Conservation (phyloP, 2,329 filamentous ascomycete species). For the Neopestalotiopsis clavispora region DNA sequence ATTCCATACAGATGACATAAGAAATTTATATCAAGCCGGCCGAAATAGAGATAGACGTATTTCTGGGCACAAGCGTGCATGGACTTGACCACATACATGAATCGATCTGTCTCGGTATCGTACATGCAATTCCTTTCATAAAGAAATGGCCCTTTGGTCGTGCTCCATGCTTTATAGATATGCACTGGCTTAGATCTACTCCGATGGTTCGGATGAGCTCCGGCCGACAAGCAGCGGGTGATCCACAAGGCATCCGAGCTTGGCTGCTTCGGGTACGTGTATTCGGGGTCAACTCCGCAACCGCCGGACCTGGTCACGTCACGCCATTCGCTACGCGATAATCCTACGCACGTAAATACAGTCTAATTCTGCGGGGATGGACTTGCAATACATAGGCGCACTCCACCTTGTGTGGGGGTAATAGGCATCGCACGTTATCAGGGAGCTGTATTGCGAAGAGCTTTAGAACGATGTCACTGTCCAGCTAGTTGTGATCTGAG, state of each 20-base stretch:
- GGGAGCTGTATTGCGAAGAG: not conserved
- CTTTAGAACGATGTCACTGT: not conserved
- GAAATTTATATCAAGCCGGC: no score
- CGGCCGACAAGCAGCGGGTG: not conserved
- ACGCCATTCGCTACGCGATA: not conserved
- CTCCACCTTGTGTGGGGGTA: not conserved
- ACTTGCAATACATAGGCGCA: no score
- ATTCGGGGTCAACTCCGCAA: not conserved
- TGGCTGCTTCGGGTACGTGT: not conserved
- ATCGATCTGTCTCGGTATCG: no score
- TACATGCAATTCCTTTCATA: no score
- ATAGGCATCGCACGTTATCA: not conserved
- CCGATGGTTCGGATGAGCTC: not conserved
- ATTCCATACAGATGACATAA: no score
- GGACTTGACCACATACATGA: no score
- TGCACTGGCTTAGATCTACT: no score
- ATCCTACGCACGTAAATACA: not conserved
- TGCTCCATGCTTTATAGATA: no score
- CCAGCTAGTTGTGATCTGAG: not conserved
- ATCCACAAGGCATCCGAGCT: not conserved
- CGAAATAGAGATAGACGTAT: no score
- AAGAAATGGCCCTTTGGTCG: no score
- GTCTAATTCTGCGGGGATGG: not conserved
- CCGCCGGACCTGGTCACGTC: not conserved
- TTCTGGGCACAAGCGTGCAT: no score